Evolutionary conservation across 345 rosid genomes (phyloP).

Genomic region (Arabis hirsuta): DNA sequence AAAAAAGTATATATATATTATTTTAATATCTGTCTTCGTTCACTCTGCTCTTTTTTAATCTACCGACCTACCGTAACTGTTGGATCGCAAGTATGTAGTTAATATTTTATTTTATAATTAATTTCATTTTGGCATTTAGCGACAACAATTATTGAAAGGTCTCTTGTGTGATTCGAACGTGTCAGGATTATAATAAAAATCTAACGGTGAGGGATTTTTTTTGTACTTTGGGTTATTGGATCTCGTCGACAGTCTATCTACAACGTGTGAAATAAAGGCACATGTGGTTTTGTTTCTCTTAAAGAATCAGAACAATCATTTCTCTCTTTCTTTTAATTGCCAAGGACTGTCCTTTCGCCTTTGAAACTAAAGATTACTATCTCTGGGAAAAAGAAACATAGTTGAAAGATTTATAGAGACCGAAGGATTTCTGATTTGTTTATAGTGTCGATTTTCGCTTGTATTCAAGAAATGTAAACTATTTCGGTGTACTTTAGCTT

Average conservation of each 20-base stretch:
- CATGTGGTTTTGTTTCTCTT: conserved; percentile 32
- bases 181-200: conserved; percentile 27
- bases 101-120: conserved; percentile 10
- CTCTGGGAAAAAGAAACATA: not conserved
- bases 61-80: conserved; percentile 14
- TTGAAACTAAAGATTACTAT: not conserved
- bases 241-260: conserved; percentile 5
- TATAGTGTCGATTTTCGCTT: too few species aligned
- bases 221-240: conserved; percentile 15
- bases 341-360: not conserved
- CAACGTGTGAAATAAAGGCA: conserved; percentile 35
- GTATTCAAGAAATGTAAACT: too few species aligned
- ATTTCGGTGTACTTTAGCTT: too few species aligned
- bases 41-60: not conserved
- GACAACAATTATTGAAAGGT: conserved; percentile 30
- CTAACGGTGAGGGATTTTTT: conserved; percentile 42
- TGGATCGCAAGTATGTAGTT: conserved; percentile 5
- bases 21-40: not conserved
- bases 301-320: conserved; percentile 16
- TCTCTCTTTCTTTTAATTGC: not conserved
- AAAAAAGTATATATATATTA: too few species aligned
- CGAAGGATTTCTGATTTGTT: not conserved
- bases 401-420: not conserved
- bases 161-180: conserved; percentile 35
- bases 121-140: conserved; percentile 32